Percentiles rank a stretch among this genome's conserved stretches.
Evolutionary conservation across 75 land plant species (phyloP).

Genomic region (Cupressus sempervirens): DNA sequence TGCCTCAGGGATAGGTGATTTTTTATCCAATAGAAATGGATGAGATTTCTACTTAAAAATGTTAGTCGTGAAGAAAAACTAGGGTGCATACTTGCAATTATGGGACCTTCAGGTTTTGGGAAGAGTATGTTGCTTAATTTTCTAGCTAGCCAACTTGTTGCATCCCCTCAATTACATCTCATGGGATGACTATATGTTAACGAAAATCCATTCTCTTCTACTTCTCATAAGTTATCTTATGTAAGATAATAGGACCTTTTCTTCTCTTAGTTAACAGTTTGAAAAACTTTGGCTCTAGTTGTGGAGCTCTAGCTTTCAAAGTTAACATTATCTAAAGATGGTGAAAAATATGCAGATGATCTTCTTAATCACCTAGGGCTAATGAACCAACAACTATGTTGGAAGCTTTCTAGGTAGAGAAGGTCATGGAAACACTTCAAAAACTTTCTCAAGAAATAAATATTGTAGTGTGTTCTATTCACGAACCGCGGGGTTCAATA

Average conservation of each 20-base stretch:
- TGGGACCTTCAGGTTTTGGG: conserved; percentile 99
- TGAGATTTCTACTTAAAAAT: conserved; percentile 63
- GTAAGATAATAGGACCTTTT: conserved; percentile 96
- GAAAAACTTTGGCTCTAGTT: conserved; percentile 92
- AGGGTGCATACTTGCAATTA: conserved; percentile 86
- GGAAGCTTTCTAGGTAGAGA: conserved; percentile 99
- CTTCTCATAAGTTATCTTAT: conserved; percentile 64
- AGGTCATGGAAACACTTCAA: conserved; percentile 92
- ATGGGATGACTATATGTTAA: conserved; percentile 73
- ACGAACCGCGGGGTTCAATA: conserved; percentile 95
- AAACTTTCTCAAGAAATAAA: conserved; percentile 94
- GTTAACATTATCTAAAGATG: conserved; percentile 40
- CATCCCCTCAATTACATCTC: conserved; percentile 63
- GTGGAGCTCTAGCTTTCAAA: conserved; percentile 86
- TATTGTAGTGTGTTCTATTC: conserved; percentile 96
- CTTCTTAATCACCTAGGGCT: conserved; percentile 78
- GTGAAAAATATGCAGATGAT: conserved; percentile 70
- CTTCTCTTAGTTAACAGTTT: conserved; percentile 97
- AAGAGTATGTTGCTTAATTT: conserved; percentile 94
- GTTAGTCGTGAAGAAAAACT: conserved; percentile 90
- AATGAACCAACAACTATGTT: conserved; percentile 13
- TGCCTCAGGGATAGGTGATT: too few species aligned
- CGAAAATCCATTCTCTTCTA: conserved; percentile 44
- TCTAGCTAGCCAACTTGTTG: conserved; percentile 80
- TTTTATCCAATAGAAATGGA: too few species aligned